Conservation (phyloP, 2,329 filamentous ascomycete species). For the Penicillium hordei region DNA sequence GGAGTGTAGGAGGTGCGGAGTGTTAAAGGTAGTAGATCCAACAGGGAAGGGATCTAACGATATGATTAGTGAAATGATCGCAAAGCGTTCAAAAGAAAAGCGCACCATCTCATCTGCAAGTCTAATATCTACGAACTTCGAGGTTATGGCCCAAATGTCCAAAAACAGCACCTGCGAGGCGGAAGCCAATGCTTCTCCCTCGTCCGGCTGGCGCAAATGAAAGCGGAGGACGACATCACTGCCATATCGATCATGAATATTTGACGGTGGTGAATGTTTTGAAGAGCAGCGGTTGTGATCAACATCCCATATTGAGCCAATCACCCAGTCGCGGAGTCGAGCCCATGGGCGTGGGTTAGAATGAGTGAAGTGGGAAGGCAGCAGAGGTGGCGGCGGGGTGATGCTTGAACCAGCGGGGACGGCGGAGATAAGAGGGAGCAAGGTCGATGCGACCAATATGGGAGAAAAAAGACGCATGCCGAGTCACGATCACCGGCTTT, state of each 20-base stretch:
- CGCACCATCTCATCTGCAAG: slow-evolving; percentile 71
- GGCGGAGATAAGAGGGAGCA: slow-evolving; percentile 26
- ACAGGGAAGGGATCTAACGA: slow-evolving; percentile 65
- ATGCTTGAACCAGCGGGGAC: slow-evolving; percentile 41
- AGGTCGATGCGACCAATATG: slow-evolving; percentile 20
- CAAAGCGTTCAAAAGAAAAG: slow-evolving; percentile 8
- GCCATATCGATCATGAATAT: slow-evolving; percentile 59
- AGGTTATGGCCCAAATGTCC: slow-evolving; percentile 85
- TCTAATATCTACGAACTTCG: slow-evolving; percentile 80
- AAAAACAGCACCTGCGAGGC: slow-evolving; percentile 74
- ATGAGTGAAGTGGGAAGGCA: slow-evolving; percentile 31
- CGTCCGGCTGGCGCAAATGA: slow-evolving; percentile 67
- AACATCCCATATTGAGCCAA: slow-evolving; percentile 46
- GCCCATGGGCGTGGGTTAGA: slow-evolving; percentile 38
- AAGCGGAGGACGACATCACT: slow-evolving; percentile 88
- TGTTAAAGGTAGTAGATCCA: slow-evolving; percentile 73
- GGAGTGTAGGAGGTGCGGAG: slow-evolving; percentile 70
- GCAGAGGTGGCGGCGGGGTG: slow-evolving; percentile 33
- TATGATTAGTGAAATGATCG: neutral
- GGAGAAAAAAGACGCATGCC: slow-evolving; percentile 12
- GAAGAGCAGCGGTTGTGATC: slow-evolving; percentile 26
- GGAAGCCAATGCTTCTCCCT: slow-evolving; percentile 69
- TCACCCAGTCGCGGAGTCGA: slow-evolving; percentile 43
- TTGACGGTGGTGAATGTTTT: slow-evolving; percentile 35
- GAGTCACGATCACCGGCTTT: neutral